A percentile compares a stretch with the other conserved stretches of the same genome.
phyloP scores from a whole-genome alignment of 192 early-diverging fungal genomes.

The Lobosporangium transversale region DNA sequence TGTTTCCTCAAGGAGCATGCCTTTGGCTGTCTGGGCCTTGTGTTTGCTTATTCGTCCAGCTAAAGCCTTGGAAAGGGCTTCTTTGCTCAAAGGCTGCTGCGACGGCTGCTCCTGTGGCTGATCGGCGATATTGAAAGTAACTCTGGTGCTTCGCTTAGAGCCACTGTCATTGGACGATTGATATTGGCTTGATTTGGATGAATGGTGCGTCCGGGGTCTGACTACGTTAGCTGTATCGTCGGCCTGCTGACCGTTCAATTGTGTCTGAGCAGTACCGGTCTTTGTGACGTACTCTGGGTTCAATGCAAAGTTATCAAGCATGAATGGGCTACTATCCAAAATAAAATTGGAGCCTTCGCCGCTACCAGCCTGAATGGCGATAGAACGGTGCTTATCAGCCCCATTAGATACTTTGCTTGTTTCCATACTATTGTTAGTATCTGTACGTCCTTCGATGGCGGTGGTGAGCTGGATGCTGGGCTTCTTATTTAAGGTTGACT shows the following conservation, averaged over 20 bases:
- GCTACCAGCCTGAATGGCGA: constrained; percentile 25
- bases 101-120: neutral
- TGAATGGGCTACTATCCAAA: constrained; percentile 35
- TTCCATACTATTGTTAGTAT: constrained; percentile 2
- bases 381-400: constrained; percentile 13
- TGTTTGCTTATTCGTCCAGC: constrained; percentile 26
- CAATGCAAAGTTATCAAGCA: constrained; percentile 46
- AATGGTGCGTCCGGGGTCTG: neutral
- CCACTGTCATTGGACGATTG: neutral
- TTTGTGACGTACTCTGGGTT: constrained; percentile 28
- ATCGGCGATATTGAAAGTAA: constrained; percentile 33
- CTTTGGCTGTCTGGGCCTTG: constrained; percentile 17
- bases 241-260: neutral
- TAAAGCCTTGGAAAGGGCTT: constrained; percentile 14
- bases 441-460: constrained; percentile 8
- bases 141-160: constrained; percentile 26
- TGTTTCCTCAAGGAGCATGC: neutral
- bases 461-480: constrained; percentile 20
- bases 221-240: neutral
- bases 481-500: constrained; percentile 4
- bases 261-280: neutral
- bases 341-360: constrained; percentile 37
- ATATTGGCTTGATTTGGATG: neutral
- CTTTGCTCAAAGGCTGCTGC: constrained; percentile 9
- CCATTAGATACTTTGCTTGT: neutral